Evolutionary conservation across 441 rosid genomes (phyloP).

Genomic region (Populus hybrid): DNA sequence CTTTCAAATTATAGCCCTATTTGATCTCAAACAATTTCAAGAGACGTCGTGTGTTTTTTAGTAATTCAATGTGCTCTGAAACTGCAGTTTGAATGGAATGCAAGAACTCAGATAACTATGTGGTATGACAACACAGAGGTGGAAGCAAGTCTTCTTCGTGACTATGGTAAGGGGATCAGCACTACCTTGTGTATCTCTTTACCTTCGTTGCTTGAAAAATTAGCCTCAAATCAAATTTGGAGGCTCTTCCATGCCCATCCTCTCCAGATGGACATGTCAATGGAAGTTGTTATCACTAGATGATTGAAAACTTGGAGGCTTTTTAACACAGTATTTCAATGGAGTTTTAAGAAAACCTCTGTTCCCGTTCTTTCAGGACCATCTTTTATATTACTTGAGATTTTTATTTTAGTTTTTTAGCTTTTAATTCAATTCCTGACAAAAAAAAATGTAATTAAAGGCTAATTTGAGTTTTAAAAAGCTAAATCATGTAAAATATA

Average conservation of each 20-base stretch:
- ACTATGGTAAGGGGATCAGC: slow-evolving; percentile 44
- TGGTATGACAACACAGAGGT: slow-evolving; percentile 67
- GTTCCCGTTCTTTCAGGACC: slow-evolving; percentile 27
- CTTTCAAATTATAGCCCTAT: not conserved
- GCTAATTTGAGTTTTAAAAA: fast-evolving
- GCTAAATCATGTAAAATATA: fast-evolving
- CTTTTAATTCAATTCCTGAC: fast-evolving
- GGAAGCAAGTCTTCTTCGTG: slow-evolving; percentile 71
- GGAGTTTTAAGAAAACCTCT: not conserved
- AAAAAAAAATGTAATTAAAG: too few relatives aligned
- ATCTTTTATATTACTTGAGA: too few relatives aligned
- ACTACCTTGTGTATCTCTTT: not conserved
- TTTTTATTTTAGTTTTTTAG: too few relatives aligned
- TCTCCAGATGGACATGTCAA: not conserved
- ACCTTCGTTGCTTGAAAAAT: not conserved
- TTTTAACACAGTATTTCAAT: not conserved
- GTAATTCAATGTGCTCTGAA: slow-evolving; percentile 2
- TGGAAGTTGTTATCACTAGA: not conserved
- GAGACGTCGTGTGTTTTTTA: not conserved
- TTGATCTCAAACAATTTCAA: not conserved
- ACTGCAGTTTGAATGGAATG: slow-evolving; percentile 73
- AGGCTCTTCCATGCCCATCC: not conserved
- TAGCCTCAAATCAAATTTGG: not conserved
- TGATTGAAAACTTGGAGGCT: not conserved
- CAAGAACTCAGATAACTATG: slow-evolving; percentile 78